A percentile compares a stretch with the other conserved stretches of the same genome.
These are phyloP conservation scores for Cercophora sp. DNA, from an alignment of 495 filamentous ascomycete genomes.

Conservation along the genomic window DNA sequence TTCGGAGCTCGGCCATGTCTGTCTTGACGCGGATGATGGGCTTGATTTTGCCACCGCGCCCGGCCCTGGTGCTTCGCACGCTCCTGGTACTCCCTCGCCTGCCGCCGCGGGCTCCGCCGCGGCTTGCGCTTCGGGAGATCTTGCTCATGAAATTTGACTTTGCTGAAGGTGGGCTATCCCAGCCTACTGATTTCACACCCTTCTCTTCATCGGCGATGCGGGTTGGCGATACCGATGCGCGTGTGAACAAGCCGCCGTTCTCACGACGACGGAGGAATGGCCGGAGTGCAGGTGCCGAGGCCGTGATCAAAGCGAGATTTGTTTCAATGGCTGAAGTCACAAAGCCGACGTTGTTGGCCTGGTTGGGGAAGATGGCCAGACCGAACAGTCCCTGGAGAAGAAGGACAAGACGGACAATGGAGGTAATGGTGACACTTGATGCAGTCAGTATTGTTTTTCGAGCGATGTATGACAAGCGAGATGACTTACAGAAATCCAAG, in stretches of 20 bases:
- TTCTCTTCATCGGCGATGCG: conserved; percentile 18
- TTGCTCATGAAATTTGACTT: no score
- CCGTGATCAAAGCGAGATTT: conserved; percentile 52
- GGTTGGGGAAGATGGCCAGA: conserved; percentile 28
- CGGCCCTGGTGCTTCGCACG: conserved; percentile 1
- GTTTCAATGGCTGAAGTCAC: conserved; percentile 50
- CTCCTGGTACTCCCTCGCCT: conserved; percentile 12
- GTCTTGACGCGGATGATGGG: conserved; percentile 28
- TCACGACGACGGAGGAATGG: conserved; percentile 34
- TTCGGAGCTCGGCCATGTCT: conserved; percentile 32
- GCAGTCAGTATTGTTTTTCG: neutral
- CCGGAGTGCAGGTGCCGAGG: conserved; percentile 42
- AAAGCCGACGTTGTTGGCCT: conserved; percentile 42
- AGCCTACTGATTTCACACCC: conserved; percentile 21
- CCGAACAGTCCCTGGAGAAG: conserved; percentile 33
- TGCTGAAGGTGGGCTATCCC: conserved; percentile 11
- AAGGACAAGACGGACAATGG: conserved; percentile 38
- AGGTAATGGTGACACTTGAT: conserved; percentile 50
- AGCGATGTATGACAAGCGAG: neutral
- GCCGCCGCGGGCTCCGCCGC: conserved; percentile 21
- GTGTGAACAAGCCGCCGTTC: conserved; percentile 37
- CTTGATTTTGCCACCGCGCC: conserved; percentile 17
- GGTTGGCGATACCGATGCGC: conserved; percentile 21
- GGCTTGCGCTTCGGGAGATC: no score
- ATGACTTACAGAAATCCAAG: conserved; percentile 46